These are phyloP conservation scores for Sophora flavescens DNA, from an alignment of 306 rosid species.

Conservation along the genomic window DNA sequence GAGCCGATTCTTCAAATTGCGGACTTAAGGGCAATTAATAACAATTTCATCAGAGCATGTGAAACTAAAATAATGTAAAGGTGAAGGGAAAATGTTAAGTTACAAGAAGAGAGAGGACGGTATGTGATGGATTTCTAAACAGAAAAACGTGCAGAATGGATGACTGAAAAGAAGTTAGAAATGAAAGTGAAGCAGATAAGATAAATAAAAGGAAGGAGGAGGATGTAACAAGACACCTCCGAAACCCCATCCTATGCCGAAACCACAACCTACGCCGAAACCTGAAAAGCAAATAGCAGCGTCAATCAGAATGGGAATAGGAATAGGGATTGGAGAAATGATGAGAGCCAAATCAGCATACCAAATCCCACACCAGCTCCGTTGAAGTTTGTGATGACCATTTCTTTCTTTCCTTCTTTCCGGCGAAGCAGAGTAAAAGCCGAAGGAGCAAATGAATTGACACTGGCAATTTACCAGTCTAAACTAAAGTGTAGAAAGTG, in stretches of 20 bases:
- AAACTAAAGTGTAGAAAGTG: neutral
- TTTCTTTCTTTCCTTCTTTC: slow-evolving; percentile 39
- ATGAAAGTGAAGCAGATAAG: slow-evolving; percentile 40
- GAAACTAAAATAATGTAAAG: neutral
- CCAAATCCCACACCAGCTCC: slow-evolving; percentile 95
- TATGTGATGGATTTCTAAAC: neutral
- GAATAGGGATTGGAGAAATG: neutral
- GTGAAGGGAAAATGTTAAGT: neutral
- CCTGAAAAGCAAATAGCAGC: slow-evolving; percentile 54
- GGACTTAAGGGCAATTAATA: neutral
- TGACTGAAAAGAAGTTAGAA: neutral
- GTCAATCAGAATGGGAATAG: slow-evolving; percentile 6
- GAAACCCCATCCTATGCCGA: slow-evolving; percentile 97
- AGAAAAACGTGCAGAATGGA: neutral
- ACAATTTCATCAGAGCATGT: neutral
- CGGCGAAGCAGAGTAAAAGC: neutral
- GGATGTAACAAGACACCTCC: slow-evolving; percentile 67
- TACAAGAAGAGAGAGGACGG: neutral
- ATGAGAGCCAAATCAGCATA: slow-evolving; percentile 40
- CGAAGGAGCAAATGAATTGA: neutral
- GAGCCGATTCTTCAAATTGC: slow-evolving; percentile 4
- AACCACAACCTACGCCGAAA: slow-evolving; percentile 95
- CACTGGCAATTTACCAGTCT: no score
- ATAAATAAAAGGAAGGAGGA: neutral
- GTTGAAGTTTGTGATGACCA: slow-evolving; percentile 86